phyloP scores from a whole-genome alignment of 1,139 yeast genomes.

The Arxiozyma telluris region DNA sequence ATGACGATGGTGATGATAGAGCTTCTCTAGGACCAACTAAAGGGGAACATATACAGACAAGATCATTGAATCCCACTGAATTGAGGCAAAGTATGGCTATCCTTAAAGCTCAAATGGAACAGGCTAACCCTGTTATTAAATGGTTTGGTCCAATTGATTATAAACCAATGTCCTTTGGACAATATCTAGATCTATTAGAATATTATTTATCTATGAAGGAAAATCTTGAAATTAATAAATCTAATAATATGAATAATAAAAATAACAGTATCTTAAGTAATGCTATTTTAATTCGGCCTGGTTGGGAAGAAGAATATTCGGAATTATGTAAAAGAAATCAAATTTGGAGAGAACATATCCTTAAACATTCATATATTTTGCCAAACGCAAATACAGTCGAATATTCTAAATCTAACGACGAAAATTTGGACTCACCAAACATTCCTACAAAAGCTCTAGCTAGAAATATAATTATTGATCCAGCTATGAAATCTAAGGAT shows the following conservation, averaged over 20 bases:
- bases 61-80: conserved; percentile 9
- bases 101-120: conserved; percentile 40
- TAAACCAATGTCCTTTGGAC: conserved; percentile 43
- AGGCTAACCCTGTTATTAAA: conserved; percentile 34
- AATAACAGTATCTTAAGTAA: neutral
- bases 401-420: neutral
- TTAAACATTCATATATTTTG: neutral
- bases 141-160: conserved; percentile 56
- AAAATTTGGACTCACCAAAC: neutral
- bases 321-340: neutral
- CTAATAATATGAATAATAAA: too few species aligned
- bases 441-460: neutral
- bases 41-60: neutral
- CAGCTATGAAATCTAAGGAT: conserved; percentile 14
- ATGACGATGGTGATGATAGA: neutral
- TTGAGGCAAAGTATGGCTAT: conserved; percentile 30
- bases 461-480: conserved; percentile 18
- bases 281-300: neutral
- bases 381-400: neutral
- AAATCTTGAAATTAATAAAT: conserved; percentile 7
- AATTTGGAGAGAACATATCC: neutral
- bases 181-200: conserved; percentile 39
- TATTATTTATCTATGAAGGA: conserved; percentile 26
- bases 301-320: neutral
- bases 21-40: neutral